Percentiles rank a stretch among this genome's conserved stretches.
These are phyloP conservation scores for Alternaria brassicicola DNA, from an alignment of 2,329 filamentous ascomycete species.

Conservation along the genomic window DNA sequence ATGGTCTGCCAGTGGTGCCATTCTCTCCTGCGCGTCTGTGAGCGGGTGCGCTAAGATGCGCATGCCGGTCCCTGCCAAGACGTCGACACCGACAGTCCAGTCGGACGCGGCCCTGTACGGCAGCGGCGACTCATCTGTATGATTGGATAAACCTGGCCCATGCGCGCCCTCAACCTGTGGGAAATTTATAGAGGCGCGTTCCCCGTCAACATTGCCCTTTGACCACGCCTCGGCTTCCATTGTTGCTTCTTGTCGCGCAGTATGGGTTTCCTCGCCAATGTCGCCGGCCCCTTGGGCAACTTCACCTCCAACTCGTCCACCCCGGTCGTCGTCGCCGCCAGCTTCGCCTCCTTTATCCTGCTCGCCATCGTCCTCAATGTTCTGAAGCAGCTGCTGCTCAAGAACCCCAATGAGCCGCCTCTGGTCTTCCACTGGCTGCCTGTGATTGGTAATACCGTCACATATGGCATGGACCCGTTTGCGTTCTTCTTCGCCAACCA, in stretches of 20 bases:
- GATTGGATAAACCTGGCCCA: conserved; percentile 23
- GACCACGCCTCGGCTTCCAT: conserved; percentile 1
- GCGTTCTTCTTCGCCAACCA: conserved; percentile 77
- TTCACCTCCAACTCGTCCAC: conserved; percentile 49
- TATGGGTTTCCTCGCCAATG: conserved; percentile 60
- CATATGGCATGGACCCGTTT: conserved; percentile 93
- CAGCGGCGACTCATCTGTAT: conserved; percentile 4
- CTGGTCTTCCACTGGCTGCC: conserved; percentile 70
- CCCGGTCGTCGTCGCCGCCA: conserved; percentile 54
- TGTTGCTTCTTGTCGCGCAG: conserved; percentile 22
- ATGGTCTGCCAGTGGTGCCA: conserved; percentile 37
- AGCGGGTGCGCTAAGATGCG: conserved; percentile 18
- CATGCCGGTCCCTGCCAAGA: conserved; percentile 26
- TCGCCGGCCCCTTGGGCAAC: conserved; percentile 57
- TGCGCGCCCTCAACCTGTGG: conserved; percentile 23
- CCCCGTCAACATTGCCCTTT: conserved; percentile 21
- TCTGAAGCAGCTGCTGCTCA: conserved; percentile 76
- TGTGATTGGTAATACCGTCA: conserved; percentile 86
- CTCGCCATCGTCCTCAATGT: conserved; percentile 77
- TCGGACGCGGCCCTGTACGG: conserved; percentile 24
- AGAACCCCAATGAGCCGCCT: conserved; percentile 72
- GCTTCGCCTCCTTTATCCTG: conserved; percentile 56
- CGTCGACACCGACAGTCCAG: conserved; percentile 8
- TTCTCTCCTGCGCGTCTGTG: conserved; percentile 12
- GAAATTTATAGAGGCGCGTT: conserved; percentile 38